Conservation (phyloP, 257 asterid genomes). For the Verbascum thapsus region DNA sequence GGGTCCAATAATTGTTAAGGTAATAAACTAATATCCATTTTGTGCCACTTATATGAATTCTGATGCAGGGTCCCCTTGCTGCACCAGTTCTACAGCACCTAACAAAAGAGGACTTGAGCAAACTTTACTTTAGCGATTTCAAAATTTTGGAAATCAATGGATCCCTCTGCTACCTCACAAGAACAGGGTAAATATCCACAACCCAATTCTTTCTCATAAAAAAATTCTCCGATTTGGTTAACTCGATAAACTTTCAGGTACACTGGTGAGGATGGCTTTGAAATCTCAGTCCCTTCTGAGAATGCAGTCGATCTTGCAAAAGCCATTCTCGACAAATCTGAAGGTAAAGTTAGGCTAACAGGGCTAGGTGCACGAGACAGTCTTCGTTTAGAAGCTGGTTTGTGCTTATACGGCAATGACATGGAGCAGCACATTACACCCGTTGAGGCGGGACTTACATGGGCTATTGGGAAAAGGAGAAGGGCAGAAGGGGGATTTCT, state of each 20-base stretch:
- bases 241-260: constrained; percentile 59
- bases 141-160: constrained; percentile 81
- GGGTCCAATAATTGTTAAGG: neutral
- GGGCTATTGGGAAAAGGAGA: constrained; percentile 98
- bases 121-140: constrained; percentile 88
- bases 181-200: constrained; percentile 74
- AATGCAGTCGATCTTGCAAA: constrained; percentile 88
- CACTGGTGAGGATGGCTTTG: constrained; percentile 98
- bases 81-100: constrained; percentile 90
- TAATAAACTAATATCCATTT: too few species aligned
- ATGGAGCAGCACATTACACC: constrained; percentile 97
- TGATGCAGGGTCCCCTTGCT: constrained; percentile 92
- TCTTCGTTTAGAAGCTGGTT: constrained; percentile 93
- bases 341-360: constrained; percentile 78
- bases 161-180: constrained; percentile 73
- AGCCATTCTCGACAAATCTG: constrained; percentile 89
- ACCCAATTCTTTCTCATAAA: too few species aligned
- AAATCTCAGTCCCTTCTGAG: constrained; percentile 93
- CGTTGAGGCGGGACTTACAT: constrained; percentile 91
- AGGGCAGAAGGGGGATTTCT: constrained; percentile 95
- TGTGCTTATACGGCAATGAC: constrained; percentile 97
- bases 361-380: constrained; percentile 98
- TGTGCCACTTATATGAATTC: constrained; percentile 12
- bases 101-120: constrained; percentile 84
- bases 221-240: neutral